Conservation (phyloP, 495 filamentous ascomycete species). For the Tuber calosporum region DNA sequence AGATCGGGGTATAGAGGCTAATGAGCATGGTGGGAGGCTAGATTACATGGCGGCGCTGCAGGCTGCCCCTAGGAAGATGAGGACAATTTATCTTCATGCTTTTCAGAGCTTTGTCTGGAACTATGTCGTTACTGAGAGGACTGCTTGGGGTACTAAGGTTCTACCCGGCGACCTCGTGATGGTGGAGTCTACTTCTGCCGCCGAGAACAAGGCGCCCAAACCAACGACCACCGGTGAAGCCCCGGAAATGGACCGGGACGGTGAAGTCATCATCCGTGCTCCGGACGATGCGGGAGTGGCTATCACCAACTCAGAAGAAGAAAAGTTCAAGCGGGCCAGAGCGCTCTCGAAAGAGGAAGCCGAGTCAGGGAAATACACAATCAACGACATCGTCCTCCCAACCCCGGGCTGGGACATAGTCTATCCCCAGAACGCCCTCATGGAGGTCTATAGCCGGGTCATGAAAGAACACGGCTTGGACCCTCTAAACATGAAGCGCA, state of each 20-base stretch:
- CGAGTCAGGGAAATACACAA: slow-evolving; percentile 66
- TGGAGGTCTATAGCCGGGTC: slow-evolving; percentile 69
- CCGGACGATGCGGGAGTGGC: not conserved
- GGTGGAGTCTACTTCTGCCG: slow-evolving; percentile 51
- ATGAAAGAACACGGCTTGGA: slow-evolving; percentile 78
- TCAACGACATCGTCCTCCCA: slow-evolving; percentile 92
- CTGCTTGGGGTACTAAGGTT: slow-evolving; percentile 60
- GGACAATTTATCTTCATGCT: slow-evolving; percentile 91
- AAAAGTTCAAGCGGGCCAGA: slow-evolving; percentile 66
- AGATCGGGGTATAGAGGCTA: slow-evolving; percentile 30
- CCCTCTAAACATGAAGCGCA: slow-evolving; percentile 79
- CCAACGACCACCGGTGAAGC: slow-evolving; percentile 35
- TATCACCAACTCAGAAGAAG: slow-evolving; percentile 44
- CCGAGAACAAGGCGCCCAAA: slow-evolving; percentile 33
- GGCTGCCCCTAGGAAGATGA: slow-evolving; percentile 66
- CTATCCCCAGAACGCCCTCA: slow-evolving; percentile 78
- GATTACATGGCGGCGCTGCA: slow-evolving; percentile 76
- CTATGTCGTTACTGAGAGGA: slow-evolving; percentile 67
- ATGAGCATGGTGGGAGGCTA: slow-evolving; percentile 28
- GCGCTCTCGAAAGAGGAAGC: slow-evolving; percentile 67
- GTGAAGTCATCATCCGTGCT: slow-evolving; percentile 55
- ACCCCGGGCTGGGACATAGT: slow-evolving; percentile 81
- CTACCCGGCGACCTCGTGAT: slow-evolving; percentile 84
- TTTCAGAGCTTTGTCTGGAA: slow-evolving; percentile 97
- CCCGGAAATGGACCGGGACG: slow-evolving; percentile 57